A percentile compares a stretch with the other conserved stretches of the same genome.
phyloP scores from a whole-genome alignment of 148 eudicot species.

The Fagopyrum tataricum region DNA sequence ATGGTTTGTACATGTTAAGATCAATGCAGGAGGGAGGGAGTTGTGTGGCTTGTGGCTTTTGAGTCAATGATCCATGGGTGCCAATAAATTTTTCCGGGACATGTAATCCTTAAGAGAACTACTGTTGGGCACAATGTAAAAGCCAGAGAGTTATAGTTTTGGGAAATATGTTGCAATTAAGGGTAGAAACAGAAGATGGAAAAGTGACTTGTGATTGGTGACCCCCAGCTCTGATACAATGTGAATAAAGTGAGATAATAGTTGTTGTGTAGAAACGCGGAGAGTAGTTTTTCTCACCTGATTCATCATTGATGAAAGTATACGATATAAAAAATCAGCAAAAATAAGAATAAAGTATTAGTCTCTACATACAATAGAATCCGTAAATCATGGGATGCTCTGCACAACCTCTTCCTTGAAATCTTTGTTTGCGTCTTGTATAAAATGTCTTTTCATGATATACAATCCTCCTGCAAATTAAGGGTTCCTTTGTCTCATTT shows the following conservation, averaged over 20 bases:
- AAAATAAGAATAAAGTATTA: not conserved
- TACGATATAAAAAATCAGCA: not conserved
- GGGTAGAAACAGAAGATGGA: not conserved
- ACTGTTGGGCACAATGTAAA: not conserved
- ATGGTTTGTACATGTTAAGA: not conserved
- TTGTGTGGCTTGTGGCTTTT: not conserved
- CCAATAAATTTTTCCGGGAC: not conserved
- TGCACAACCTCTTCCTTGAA: not conserved
- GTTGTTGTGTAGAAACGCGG: not conserved
- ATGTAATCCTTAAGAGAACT: not conserved
- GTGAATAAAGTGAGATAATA: not conserved
- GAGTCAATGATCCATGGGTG: not conserved
- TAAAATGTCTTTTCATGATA: not conserved
- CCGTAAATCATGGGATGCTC: not conserved
- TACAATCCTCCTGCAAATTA: not conserved
- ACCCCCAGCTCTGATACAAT: not conserved
- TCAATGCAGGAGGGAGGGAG: not conserved
- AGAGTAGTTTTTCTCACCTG: not conserved
- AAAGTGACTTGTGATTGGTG: not conserved
- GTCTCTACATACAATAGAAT: not conserved
- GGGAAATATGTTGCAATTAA: not conserved
- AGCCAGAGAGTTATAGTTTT: not conserved
- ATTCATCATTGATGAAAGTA: not conserved
- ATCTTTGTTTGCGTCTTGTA: not conserved
- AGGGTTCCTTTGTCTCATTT: not conserved